Evolutionary conservation across 352 stramenopile genomes (phyloP).

Genomic region (Phytopythium chamaehyphon): DNA sequence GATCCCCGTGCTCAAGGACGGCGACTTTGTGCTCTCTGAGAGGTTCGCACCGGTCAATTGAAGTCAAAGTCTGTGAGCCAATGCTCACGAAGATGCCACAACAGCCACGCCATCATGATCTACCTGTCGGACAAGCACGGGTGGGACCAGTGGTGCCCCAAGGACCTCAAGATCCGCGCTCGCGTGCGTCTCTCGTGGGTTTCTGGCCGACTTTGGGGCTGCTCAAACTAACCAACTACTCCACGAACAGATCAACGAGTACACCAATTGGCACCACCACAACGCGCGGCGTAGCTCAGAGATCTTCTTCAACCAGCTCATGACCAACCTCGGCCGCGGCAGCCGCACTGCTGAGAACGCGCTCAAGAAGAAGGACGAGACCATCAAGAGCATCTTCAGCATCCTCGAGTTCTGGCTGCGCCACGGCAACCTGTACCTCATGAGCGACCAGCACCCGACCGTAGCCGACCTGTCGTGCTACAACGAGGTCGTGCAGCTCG

Average conservation of each 20-base stretch:
- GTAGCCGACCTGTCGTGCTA: constrained; percentile 74
- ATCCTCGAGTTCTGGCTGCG: constrained; percentile 74
- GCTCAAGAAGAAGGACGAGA: constrained; percentile 49
- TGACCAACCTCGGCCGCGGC: constrained; percentile 46
- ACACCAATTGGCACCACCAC: constrained; percentile 78
- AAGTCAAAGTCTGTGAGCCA: too few relatives aligned
- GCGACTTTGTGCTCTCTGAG: constrained; percentile 61
- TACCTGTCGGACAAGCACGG: constrained; percentile 69
- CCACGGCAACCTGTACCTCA: constrained; percentile 51
- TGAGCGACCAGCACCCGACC: constrained; percentile 51
- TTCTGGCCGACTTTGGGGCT: background rate
- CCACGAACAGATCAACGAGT: constrained; percentile 57
- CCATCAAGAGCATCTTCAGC: constrained; percentile 46
- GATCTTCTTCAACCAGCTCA: constrained; percentile 63
- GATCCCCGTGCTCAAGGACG: constrained; percentile 66
- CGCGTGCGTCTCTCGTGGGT: constrained; percentile 24
- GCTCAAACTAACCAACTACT: background rate
- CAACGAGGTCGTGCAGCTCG: constrained; percentile 70
- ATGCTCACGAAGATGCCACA: background rate
- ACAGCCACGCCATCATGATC: constrained; percentile 73
- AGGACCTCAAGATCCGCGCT: constrained; percentile 55
- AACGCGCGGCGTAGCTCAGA: constrained; percentile 57
- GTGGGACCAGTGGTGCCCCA: constrained; percentile 57
- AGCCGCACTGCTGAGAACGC: constrained; percentile 38
- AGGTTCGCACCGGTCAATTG: constrained; percentile 21